A percentile compares a stretch with the other conserved stretches of the same genome.
Conservation (phyloP, 2,329 filamentous ascomycete species). For the Purpureocillium lavendulum region DNA sequence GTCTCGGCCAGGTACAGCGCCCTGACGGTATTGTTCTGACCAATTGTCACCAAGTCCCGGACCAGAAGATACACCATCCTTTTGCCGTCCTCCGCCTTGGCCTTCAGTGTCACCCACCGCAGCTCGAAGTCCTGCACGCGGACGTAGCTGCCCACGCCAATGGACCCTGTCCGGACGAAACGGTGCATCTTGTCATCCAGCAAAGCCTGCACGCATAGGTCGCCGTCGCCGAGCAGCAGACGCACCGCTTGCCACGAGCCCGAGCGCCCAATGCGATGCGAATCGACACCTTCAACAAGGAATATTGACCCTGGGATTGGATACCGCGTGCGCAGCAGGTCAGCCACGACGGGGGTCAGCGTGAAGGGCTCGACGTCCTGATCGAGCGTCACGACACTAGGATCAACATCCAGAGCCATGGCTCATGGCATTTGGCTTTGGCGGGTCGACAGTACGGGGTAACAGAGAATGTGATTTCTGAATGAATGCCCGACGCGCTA, state of each 20-base stretch:
- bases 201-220: constrained; percentile 46
- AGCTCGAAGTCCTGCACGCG: constrained; percentile 32
- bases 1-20: constrained; percentile 10
- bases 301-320: constrained; percentile 40
- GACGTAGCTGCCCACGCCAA: constrained; percentile 41
- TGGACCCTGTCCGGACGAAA: constrained; percentile 35
- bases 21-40: constrained; percentile 36
- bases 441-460: no score
- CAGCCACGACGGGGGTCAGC: constrained; percentile 32
- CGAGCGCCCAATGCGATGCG: constrained; percentile 22
- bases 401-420: constrained; percentile 15
- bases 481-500: no score
- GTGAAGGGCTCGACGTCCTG: constrained; percentile 15
- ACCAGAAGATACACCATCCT: constrained; percentile 38
- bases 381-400: constrained; percentile 15
- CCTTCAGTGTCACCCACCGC: no score
- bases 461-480: no score
- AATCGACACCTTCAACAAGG: constrained; percentile 38
- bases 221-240: constrained; percentile 43
- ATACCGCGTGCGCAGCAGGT: constrained; percentile 39
- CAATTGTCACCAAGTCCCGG: constrained; percentile 34
- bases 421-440: background rate
- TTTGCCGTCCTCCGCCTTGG: constrained; percentile 10
- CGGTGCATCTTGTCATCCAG: constrained; percentile 36
- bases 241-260: constrained; percentile 35